Evolutionary conservation across 345 rosid species (phyloP), one percentile per base, ranked within the genome.

Genomic region (Alliaria petiolata): DNA sequence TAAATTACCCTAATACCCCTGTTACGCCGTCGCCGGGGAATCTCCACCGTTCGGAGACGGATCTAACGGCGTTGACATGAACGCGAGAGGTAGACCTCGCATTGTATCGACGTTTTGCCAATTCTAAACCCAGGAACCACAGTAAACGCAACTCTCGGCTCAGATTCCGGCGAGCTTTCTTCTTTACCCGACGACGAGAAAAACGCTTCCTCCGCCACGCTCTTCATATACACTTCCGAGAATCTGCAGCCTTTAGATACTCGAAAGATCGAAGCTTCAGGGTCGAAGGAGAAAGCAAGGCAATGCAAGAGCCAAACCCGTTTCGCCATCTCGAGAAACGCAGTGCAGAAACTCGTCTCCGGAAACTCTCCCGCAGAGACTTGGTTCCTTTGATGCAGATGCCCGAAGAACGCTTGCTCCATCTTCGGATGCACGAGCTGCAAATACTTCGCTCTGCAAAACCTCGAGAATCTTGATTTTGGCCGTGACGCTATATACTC

Each of bases 151-250:
- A 91, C 99, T 11, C 71, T 68, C 1, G 87, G 89, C 54, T 89
- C 93, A 16, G 83, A 68, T 39, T 74, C 89, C 39, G 63, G 65
- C 34, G 70, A 43, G 17, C 45, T 67, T 57, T 60, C 57, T 26
- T 47, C 74, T 1, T 57, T 4, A 20, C 13, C 62, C 30, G 69
- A 12, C 0, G 81, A 2, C 0, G 78, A 49, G 31, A 62, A 40
- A 22, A 81, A 78, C 4, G 80, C 79, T 62, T 95, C 97, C 13
- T 83, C 93, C 0, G 88, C 68, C 10, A 88, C 82, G 50, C 90
- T 79, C 64, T 86, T 92, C 99, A 89, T 95, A 66, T 91, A 86
- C 40, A 91, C 93, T 74, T 95, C 93, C 0, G 99, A 89, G 79
- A 83, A 95, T 62, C 92, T 78, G 13, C 80, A 75, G 0, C 90